Evolutionary conservation across 345 rosid species (phyloP).

Genomic region (Combretum micranthum): DNA sequence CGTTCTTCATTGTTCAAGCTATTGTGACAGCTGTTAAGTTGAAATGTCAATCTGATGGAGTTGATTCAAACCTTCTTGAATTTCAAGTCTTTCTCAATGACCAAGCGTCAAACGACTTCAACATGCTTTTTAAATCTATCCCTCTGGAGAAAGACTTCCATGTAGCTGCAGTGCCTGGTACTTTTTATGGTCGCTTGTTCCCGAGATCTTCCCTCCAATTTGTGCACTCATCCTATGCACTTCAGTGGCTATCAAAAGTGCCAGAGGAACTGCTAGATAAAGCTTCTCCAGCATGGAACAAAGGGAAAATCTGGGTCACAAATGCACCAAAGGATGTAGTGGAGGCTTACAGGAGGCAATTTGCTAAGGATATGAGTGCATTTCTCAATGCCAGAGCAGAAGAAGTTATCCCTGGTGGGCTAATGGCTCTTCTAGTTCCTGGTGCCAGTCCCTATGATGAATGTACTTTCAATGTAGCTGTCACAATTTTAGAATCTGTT

Average conservation of each 20-base stretch:
- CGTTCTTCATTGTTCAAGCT: conserved; percentile 34
- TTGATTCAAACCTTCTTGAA: conserved; percentile 5
- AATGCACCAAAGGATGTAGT: conserved; percentile 21
- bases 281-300: conserved; percentile 28
- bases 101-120: conserved; percentile 34
- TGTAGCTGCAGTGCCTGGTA: conserved; percentile 18
- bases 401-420: conserved; percentile 28
- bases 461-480: conserved; percentile 5
- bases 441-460: conserved; percentile 17
- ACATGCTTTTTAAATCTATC: conserved; percentile 32
- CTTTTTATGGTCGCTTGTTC: conserved; percentile 35
- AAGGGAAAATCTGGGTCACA: conserved; percentile 29
- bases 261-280: conserved; percentile 22
- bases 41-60: conserved; percentile 13
- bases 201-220: conserved; percentile 33
- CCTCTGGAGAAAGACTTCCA: conserved; percentile 7
- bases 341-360: conserved; percentile 27
- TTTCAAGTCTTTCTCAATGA: conserved; percentile 34
- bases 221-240: conserved; percentile 26
- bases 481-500: conserved; percentile 22
- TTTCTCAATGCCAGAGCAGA: conserved; percentile 33
- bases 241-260: conserved; percentile 36
- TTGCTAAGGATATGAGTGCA: conserved; percentile 22
- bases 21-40: conserved; percentile 31
- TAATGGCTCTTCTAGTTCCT: conserved; percentile 26